Evolutionary conservation across 2,329 filamentous ascomycete genomes (phyloP).

Genomic region (Claviceps purpurea): DNA sequence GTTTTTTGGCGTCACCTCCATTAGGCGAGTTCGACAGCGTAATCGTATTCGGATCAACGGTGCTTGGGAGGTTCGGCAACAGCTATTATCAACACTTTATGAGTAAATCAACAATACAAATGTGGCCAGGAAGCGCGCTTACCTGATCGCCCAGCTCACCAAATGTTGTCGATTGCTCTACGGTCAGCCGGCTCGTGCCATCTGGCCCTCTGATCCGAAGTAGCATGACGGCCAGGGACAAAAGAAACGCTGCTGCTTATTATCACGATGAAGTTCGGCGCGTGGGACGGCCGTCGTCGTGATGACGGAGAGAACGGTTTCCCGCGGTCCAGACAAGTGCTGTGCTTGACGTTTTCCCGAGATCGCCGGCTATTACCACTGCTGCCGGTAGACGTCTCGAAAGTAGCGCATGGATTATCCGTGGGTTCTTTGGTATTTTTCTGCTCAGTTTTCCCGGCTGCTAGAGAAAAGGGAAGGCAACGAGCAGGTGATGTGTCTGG

Average conservation of each 20-base stretch:
- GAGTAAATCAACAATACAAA: neutral
- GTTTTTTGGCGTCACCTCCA: conserved; percentile 42
- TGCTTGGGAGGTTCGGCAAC: conserved; percentile 43
- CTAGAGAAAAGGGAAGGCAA: neutral
- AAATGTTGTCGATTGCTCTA: conserved; percentile 65
- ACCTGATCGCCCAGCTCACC: conserved; percentile 43
- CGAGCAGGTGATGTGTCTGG: neutral
- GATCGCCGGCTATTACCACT: neutral
- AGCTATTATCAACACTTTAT: conserved; percentile 28
- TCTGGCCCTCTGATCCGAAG: conserved; percentile 81
- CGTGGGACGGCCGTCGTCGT: neutral
- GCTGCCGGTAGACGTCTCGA: neutral
- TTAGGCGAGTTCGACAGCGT: conserved; percentile 48
- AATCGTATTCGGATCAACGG: conserved; percentile 46
- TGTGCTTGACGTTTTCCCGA: neutral
- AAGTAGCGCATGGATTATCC: neutral
- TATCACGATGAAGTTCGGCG: neutral
- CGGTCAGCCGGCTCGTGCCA: conserved; percentile 76
- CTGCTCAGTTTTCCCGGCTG: neutral
- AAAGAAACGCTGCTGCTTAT: conserved; percentile 7
- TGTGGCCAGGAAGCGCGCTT: conserved; percentile 4
- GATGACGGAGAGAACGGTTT: neutral
- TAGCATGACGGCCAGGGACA: conserved; percentile 44
- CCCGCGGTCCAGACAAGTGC: neutral
- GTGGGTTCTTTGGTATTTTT: neutral